Conservation (phyloP, 352 stramenopile genomes). For the Pythium folliculosum region DNA sequence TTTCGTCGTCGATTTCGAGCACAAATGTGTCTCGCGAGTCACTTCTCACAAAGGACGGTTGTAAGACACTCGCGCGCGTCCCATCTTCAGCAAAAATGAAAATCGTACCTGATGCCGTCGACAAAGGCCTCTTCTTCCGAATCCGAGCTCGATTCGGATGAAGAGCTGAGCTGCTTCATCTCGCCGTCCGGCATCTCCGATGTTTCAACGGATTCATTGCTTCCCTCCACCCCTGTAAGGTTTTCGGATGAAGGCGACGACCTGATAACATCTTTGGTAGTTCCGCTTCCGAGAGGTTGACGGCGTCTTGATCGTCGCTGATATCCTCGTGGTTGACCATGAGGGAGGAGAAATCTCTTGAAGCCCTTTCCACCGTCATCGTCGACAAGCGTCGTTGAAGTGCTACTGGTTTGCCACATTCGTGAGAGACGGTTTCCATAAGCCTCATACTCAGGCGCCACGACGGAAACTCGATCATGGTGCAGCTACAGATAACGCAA, state of each 20-base stretch:
- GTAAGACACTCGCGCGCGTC: not conserved
- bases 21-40: slow-evolving; percentile 89
- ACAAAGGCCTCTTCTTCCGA: slow-evolving; percentile 82
- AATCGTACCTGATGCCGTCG: slow-evolving; percentile 55
- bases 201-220: not conserved
- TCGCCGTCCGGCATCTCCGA: slow-evolving; percentile 38
- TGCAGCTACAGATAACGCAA: slow-evolving; percentile 44
- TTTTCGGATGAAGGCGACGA: slow-evolving; percentile 28
- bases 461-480: slow-evolving; percentile 57
- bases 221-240: slow-evolving; percentile 22
- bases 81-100: not conserved
- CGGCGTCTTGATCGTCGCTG: slow-evolving; percentile 43
- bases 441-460: slow-evolving; percentile 65
- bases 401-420: slow-evolving; percentile 17
- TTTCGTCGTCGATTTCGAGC: slow-evolving; percentile 92
- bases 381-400: slow-evolving; percentile 38
- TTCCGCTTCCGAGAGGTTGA: slow-evolving; percentile 20
- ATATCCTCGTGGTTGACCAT: slow-evolving; percentile 32
- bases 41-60: slow-evolving; percentile 26
- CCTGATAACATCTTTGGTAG: slow-evolving; percentile 32
- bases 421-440: slow-evolving; percentile 38
- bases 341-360: slow-evolving; percentile 43
- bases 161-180: slow-evolving; percentile 63
- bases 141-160: slow-evolving; percentile 78
- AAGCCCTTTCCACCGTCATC: slow-evolving; percentile 40